Evolutionary conservation across 371 early-diverging fungal species (phyloP).

Genomic region (Lichtheimia ornata): DNA sequence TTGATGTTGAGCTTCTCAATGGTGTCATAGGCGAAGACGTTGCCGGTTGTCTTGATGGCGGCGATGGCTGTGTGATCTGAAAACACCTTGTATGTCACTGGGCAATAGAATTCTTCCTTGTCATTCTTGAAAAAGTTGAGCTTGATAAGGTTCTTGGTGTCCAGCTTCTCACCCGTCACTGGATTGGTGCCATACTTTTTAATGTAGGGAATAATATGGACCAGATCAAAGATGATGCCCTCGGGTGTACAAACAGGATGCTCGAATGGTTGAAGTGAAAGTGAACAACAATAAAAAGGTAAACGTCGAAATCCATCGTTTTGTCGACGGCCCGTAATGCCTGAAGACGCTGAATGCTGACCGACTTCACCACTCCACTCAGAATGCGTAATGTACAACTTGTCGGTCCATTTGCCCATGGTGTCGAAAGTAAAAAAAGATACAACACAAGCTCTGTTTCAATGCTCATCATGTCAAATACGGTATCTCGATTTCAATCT

Average conservation of each 20-base stretch:
- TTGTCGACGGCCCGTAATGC: constrained; percentile 40
- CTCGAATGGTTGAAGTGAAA: constrained; percentile 86
- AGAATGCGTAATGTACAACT: constrained; percentile 82
- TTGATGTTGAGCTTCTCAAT: constrained; percentile 87
- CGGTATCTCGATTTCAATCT: too few relatives aligned
- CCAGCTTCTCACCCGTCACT: constrained; percentile 82
- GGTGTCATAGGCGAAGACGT: constrained; percentile 88
- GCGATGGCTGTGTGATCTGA: constrained; percentile 90
- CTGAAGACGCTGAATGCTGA: constrained; percentile 67
- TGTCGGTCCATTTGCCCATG: constrained; percentile 59
- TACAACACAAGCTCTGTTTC: neutral
- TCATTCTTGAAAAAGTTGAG: constrained; percentile 83
- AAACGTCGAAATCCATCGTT: constrained; percentile 68
- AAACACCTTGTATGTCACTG: constrained; percentile 88
- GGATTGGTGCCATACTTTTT: constrained; percentile 88
- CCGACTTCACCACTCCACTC: constrained; percentile 90
- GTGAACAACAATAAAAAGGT: constrained; percentile 85
- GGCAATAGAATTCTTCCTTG: constrained; percentile 83
- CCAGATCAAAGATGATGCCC: constrained; percentile 86
- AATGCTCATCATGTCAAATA: too few relatives aligned
- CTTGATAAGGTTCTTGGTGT: constrained; percentile 70
- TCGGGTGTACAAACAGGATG: constrained; percentile 86
- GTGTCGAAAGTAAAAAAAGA: constrained; percentile 1
- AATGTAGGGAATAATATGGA: constrained; percentile 84
- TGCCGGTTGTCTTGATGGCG: constrained; percentile 83